Percentiles rank a stretch among this genome's conserved stretches.
phyloP scores from a whole-genome alignment of 768 basidiomycete species.

The Termitomyces sp. region DNA sequence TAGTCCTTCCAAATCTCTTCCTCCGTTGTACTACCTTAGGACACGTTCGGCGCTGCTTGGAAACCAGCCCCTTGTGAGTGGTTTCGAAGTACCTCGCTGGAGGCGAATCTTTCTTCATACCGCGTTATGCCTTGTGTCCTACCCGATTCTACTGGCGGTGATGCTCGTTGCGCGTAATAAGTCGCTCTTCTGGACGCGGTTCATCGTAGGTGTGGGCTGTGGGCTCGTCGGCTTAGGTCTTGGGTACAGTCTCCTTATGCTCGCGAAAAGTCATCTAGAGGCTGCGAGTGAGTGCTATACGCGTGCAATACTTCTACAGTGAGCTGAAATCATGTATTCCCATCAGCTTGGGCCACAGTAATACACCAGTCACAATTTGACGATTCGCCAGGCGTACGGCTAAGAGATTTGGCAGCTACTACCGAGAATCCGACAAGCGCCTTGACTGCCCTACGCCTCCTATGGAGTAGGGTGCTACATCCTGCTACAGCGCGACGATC shows the following conservation, averaged over 20 bases:
- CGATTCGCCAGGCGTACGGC: constrained; percentile 27
- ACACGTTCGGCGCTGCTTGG: constrained; percentile 3
- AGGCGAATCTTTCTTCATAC: constrained; percentile 25
- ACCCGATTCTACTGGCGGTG: constrained; percentile 29
- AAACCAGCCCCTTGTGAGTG: constrained; percentile 25
- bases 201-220: constrained; percentile 32
- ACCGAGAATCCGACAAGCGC: constrained; percentile 27
- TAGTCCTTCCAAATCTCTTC: constrained; percentile 4
- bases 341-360: constrained; percentile 40
- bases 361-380: constrained; percentile 35
- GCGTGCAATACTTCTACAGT: background rate
- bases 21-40: constrained; percentile 11
- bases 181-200: constrained; percentile 37
- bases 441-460: constrained; percentile 25
- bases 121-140: constrained; percentile 27
- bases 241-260: constrained; percentile 25
- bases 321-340: background rate
- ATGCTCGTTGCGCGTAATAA: constrained; percentile 24
- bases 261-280: constrained; percentile 30
- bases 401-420: constrained; percentile 33
- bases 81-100: constrained; percentile 34
- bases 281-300: constrained; percentile 30
- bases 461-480: constrained; percentile 32
- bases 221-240: constrained; percentile 29
- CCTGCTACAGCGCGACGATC: constrained; percentile 27